Base-by-base conservation (phyloP, 371 early-diverging fungal species). In the Dinochytrium kinnereticum region DNA sequence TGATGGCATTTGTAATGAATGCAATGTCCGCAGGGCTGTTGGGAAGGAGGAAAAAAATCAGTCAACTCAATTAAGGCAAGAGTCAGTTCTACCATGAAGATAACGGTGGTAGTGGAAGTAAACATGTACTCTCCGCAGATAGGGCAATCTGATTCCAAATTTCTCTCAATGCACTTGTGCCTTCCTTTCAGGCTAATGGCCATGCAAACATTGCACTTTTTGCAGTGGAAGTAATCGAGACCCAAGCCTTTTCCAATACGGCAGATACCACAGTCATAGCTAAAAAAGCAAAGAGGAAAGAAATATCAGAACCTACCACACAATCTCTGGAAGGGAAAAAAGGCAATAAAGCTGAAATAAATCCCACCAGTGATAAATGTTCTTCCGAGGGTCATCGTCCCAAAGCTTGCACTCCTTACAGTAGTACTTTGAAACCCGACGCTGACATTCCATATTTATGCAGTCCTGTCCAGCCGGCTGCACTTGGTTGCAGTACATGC, bases 111-210 rank as follows among this genome's bases (percentile, higher is more conserved):
- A 0, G 92, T 91, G 21, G 86, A 85, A 0, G 95, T 96, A 73
- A 96, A 96, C 89, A 99, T 90, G 82, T 91, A 93, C 78, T 99
- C 99, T 39, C 96, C 95, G 84, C 99, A 99, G 67, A 99, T 97
- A 0, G 98, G 97, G 73, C 99, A 99, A 81, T 96, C 94, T 66
- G 91, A 88, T 69, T 96, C 95, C 40, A 97, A 75, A 64, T 92
- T 95, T 34, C 93, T 88, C 81, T 98, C 99, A 51, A 96, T 95
- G 74, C 99, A 98, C 64, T 90, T 89, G 84, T 99, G 99, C n/a
- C 90, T 85, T 50, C 90, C 85, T 70, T 91, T 87, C 70, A 93
- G 86, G 1, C 78, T 61, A 5, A 92, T 90, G 1, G 88, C 83
- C 89, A 98, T 92, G 76, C 99, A 99, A 1, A 96, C 92, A 73